Evolutionary conservation across 768 basidiomycete species (phyloP).

Genomic region (Kwoniella pini): DNA sequence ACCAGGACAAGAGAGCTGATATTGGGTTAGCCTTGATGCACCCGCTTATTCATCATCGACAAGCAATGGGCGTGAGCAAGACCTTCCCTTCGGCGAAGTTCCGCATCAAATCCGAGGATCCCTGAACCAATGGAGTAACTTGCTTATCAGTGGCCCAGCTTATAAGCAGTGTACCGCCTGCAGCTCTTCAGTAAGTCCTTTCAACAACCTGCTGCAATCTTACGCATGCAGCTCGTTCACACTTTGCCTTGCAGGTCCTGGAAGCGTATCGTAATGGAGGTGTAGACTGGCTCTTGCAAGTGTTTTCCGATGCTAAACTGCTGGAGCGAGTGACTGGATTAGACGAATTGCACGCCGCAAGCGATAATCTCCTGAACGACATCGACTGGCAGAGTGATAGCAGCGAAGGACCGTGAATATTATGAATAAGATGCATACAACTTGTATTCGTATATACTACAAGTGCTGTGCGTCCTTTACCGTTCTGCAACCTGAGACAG

Average conservation of each 20-base stretch:
- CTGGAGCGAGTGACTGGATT: conserved; percentile 75
- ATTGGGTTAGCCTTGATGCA: conserved; percentile 60
- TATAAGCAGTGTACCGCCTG: conserved; percentile 90
- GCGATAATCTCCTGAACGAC: conserved; percentile 68
- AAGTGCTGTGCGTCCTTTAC: no score
- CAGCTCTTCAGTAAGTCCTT: conserved; percentile 66
- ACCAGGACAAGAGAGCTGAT: not conserved
- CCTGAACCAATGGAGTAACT: conserved; percentile 79
- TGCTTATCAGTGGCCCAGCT: conserved; percentile 81
- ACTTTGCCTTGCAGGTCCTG: conserved; percentile 63
- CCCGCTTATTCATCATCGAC: conserved; percentile 62
- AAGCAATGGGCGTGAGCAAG: conserved; percentile 35
- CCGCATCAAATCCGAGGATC: conserved; percentile 94
- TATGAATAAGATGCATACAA: not conserved
- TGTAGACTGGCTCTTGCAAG: conserved; percentile 73
- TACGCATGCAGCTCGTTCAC: not conserved
- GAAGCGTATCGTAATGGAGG: conserved; percentile 79
- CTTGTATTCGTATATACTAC: not conserved
- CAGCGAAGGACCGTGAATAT: conserved; percentile 16
- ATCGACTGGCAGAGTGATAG: conserved; percentile 72
- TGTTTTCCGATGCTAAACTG: conserved; percentile 78
- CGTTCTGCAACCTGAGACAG: no score
- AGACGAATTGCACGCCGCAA: conserved; percentile 73
- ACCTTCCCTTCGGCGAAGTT: conserved; percentile 70
- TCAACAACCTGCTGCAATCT: not conserved